phyloP scores from a whole-genome alignment of 345 rosid genomes.

The Zanthoxylum bungeanum region DNA sequence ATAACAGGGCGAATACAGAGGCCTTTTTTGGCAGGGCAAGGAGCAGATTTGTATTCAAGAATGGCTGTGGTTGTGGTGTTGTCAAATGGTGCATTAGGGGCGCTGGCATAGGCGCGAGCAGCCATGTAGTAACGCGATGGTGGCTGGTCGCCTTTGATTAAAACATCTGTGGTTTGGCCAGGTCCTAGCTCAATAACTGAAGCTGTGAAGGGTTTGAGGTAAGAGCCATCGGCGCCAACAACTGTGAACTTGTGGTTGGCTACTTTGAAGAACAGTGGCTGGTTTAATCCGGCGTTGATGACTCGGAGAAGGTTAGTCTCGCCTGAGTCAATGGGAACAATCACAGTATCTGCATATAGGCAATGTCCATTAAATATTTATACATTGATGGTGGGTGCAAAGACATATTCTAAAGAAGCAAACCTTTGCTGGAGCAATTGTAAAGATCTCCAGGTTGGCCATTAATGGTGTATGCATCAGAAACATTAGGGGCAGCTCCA shows the following conservation, averaged over 20 bases:
- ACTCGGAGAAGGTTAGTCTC: slow-evolving; percentile 81
- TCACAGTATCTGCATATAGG: slow-evolving; percentile 53
- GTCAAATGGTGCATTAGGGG: slow-evolving; percentile 68
- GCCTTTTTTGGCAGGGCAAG: slow-evolving; percentile 57
- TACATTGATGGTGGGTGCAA: too few relatives aligned
- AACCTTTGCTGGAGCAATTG: slow-evolving; percentile 81
- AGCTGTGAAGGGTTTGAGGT: slow-evolving; percentile 72
- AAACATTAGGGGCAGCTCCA: slow-evolving; percentile 69
- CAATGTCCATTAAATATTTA: neutral
- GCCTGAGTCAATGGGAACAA: slow-evolving; percentile 64
- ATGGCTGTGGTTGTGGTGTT: slow-evolving; percentile 92
- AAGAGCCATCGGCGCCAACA: slow-evolving; percentile 88
- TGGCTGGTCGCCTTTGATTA: slow-evolving; percentile 62
- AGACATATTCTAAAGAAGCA: too few relatives aligned
- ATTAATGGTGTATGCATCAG: slow-evolving; percentile 85
- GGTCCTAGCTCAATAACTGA: slow-evolving; percentile 84
- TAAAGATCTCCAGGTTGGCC: slow-evolving; percentile 96
- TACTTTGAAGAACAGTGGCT: slow-evolving; percentile 68
- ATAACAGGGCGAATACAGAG: slow-evolving; percentile 33
- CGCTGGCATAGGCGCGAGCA: slow-evolving; percentile 74
- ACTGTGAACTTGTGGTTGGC: slow-evolving; percentile 84
- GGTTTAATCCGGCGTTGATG: slow-evolving; percentile 84
- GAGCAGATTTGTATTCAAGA: slow-evolving; percentile 70
- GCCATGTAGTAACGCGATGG: slow-evolving; percentile 81
- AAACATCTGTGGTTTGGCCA: slow-evolving; percentile 90